Evolutionary conservation across 257 asterid species (phyloP).

Genomic region (Nicotiana attenuata): DNA sequence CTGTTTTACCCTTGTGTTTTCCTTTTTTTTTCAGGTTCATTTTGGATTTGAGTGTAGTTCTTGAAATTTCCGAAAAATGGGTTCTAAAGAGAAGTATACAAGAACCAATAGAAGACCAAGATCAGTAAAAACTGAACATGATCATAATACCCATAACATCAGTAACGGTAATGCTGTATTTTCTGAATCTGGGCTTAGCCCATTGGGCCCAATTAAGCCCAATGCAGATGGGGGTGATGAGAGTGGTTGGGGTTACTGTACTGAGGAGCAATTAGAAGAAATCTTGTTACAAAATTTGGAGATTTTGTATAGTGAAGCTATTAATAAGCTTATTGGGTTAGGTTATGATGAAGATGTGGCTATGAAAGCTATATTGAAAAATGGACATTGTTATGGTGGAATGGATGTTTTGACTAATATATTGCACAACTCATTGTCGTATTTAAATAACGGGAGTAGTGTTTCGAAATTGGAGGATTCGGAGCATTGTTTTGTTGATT

Average conservation of each 20-base stretch:
- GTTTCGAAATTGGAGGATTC: slow-evolving; percentile 26
- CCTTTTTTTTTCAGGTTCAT: slow-evolving; percentile 22
- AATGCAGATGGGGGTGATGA: slow-evolving; percentile 19
- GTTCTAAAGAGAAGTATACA: slow-evolving; percentile 57
- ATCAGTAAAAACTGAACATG: slow-evolving; percentile 58
- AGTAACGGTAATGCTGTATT: slow-evolving; percentile 25
- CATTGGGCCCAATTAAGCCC: slow-evolving; percentile 6
- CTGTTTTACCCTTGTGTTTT: neutral
- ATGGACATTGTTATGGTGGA: slow-evolving; percentile 73
- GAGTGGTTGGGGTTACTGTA: slow-evolving; percentile 35
- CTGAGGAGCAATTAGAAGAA: slow-evolving; percentile 53
- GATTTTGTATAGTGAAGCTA: slow-evolving; percentile 50
- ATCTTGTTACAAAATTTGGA: slow-evolving; percentile 55
- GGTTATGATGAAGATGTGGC: slow-evolving; percentile 66
- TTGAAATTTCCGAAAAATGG: slow-evolving; percentile 3
- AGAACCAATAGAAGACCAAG: slow-evolving; percentile 67
- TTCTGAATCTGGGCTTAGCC: slow-evolving; percentile 29
- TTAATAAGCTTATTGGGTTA: slow-evolving; percentile 37
- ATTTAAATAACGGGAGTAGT: slow-evolving; percentile 42
- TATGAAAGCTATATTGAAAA: slow-evolving; percentile 50
- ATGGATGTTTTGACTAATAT: slow-evolving; percentile 84
- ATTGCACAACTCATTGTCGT: slow-evolving; percentile 67
- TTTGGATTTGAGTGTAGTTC: neutral
- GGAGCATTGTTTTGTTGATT: slow-evolving; percentile 47
- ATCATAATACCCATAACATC: slow-evolving; percentile 26